These are phyloP conservation scores for Lathyrus aphaca DNA, from an alignment of 306 rosid species.

Conservation along the genomic window DNA sequence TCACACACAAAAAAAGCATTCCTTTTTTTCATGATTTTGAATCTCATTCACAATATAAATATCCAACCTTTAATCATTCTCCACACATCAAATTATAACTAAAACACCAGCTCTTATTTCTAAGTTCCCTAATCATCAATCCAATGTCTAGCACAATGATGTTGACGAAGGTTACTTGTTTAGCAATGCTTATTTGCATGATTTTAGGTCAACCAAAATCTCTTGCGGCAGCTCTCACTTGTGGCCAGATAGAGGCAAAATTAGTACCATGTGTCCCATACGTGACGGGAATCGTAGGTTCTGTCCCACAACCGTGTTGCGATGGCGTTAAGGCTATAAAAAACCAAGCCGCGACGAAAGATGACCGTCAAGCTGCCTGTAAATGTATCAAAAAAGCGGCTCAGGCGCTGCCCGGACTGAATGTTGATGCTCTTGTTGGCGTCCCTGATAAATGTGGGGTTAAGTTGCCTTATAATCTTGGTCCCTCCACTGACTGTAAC, in stretches of 20 bases:
- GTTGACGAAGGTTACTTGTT: background rate
- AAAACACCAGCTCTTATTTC: background rate
- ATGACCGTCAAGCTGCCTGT: conserved; percentile 33
- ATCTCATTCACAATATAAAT: background rate
- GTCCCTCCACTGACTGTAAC: conserved; percentile 50
- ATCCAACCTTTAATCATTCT: background rate
- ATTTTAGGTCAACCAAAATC: background rate
- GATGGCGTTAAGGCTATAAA: conserved; percentile 1
- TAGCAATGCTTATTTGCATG: conserved; percentile 18
- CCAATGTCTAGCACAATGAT: conserved; percentile 27
- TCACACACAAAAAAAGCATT: background rate
- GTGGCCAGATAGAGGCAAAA: background rate
- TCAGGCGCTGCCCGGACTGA: background rate
- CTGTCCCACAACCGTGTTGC: conserved; percentile 24
- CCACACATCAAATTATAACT: background rate
- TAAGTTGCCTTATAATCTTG: conserved; percentile 21
- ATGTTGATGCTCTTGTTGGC: background rate
- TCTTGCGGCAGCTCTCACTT: background rate
- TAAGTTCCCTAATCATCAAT: background rate
- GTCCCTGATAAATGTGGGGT: conserved; percentile 39
- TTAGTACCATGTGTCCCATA: conserved; percentile 14
- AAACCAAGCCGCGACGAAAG: conserved; percentile 5
- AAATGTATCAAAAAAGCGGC: background rate
- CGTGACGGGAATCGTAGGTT: background rate
- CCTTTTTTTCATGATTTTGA: background rate